Evolutionary conservation across 2,329 filamentous ascomycete species (phyloP), one percentile per base, ranked within the genome.

Genomic region (Alternaria sp.): DNA sequence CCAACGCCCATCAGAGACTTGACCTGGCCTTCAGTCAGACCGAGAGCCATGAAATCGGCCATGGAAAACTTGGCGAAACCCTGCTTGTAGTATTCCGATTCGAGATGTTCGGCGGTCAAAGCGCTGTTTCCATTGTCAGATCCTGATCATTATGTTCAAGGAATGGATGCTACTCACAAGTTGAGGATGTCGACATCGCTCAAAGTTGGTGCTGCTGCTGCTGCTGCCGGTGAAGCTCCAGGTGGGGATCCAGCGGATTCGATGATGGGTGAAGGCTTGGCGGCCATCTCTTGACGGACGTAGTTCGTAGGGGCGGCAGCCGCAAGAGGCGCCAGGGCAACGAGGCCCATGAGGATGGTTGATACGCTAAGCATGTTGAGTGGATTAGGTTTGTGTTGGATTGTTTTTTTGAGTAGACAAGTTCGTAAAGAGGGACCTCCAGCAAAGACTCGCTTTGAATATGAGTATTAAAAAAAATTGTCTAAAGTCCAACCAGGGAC

Each of bases 61-160:
- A 85, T 82, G 26, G 85, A 82, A 79, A 92, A 90, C 75, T 86
- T 84, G 62, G 82, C 82, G 72, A 92, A 90, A 36, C 88, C 89
- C 72, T 90, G 83, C 67, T 85, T 82, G 82, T 93, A 92, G 78
- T 91, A 92, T 54, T 83, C 81, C 24, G 87, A 83, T 79, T 92
- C 90, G 69, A 92, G 88, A 78, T 90, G 88, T 78, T 93, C 90
- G 44, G 91, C 82, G 5, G 89, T 91, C 55, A 91, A 80, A 62
- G 89, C 89, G 72, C 87, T 89, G 53, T n/a, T 33, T 5, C 42
- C 8, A 11, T 14, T 75, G 79, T 78, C 69, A 77, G 74, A 29
- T 28, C 29, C 23, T 67, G 50, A 63, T 66, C 37, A 21, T 60
- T 46, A 41, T 21, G 72, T 70, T 65, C 9, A 8, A n/a, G 6